Base-by-base conservation (phyloP, 2,329 filamentous ascomycete species). In the Talaromyces pinophilus region DNA sequence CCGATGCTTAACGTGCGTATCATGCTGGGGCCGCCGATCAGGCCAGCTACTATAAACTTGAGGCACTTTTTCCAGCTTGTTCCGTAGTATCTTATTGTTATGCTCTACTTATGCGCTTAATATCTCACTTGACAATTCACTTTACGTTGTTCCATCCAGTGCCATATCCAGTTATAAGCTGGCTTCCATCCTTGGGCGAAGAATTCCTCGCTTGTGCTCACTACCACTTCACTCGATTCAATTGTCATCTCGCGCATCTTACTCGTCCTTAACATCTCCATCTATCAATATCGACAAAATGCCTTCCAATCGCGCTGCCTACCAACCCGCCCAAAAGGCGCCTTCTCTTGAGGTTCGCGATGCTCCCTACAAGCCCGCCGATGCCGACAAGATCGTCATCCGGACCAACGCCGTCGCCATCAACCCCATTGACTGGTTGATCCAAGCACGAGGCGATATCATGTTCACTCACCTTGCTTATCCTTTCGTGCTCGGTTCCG, bases 351-450 rank as follows among this genome's bases (percentile, higher is more conserved):
- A 76, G 52, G 76, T 83, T 63, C 69, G 72, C 2, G 68, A 74
- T 3, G 80, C 79, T 3, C 76, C 79, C 1, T 78, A 77, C 61
- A 75, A 76, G 0, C 65, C 72, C n/a, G 76, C 81, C 0, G 73
- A 72, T 0, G 64, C 71, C 0, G 73, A 75, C 35, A 73, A 82
- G 64, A 71, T 83, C 25, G 73, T 81, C 11, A 73, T 84, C 67
- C 75, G 76, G 44, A 80, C 79, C 60, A 67, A 68, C n/a, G 78
- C 79, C 5, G 71, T 81, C 1, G 80, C 79, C 0, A 74, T 83
- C 67, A 83, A 82, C 65, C 77, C 79, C 0, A 74, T 82, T 25
- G 81, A 83, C 69, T 78, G 77, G 74, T 78, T 73, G 19, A 71
- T 76, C 13, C 79, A 81, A 67, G 57, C 67, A 6, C 48, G 69